Evolutionary conservation across 441 rosid genomes (phyloP).

Genomic region (Croton laevigatus): DNA sequence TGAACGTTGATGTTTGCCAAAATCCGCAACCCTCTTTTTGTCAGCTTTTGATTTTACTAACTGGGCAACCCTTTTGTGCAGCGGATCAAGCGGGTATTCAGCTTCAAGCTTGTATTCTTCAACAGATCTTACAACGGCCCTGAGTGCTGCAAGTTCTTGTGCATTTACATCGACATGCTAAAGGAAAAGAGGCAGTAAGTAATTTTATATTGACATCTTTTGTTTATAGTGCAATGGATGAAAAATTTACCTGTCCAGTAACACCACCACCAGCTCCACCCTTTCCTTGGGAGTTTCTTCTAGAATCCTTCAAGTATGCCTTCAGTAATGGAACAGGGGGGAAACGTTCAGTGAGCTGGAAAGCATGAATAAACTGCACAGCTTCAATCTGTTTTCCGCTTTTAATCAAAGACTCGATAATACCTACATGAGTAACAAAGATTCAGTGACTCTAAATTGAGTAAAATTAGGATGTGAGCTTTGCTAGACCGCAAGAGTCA

Average conservation of each 20-base stretch:
- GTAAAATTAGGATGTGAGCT: slow-evolving; percentile 3
- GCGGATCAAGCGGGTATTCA: slow-evolving; percentile 65
- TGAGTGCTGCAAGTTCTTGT: slow-evolving; percentile 69
- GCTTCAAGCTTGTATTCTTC: slow-evolving; percentile 85
- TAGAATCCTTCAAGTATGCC: slow-evolving; percentile 61
- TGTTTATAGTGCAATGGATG: not conserved
- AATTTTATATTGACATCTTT: slow-evolving; percentile 1
- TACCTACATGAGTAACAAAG: slow-evolving; percentile 33
- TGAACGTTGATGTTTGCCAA: slow-evolving; percentile 62
- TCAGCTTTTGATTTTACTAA: slow-evolving; percentile 85
- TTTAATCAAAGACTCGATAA: slow-evolving; percentile 55
- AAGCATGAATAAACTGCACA: slow-evolving; percentile 76
- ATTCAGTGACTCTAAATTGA: slow-evolving; percentile 14
- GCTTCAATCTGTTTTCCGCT: slow-evolving; percentile 92
- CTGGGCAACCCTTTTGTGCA: slow-evolving; percentile 55
- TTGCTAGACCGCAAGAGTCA: slow-evolving; percentile 15
- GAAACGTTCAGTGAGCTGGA: slow-evolving; percentile 65
- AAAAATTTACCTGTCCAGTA: slow-evolving; percentile 38
- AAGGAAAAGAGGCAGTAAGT: slow-evolving; percentile 5
- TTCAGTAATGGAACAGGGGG: slow-evolving; percentile 71
- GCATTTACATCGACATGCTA: slow-evolving; percentile 65
- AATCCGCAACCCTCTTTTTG: slow-evolving; percentile 65
- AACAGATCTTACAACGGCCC: slow-evolving; percentile 70
- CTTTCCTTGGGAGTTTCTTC: slow-evolving; percentile 63
- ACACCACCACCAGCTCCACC: slow-evolving; percentile 31